A percentile compares a stretch with the other conserved stretches of the same genome.
Conservation (phyloP, 78 protist genomes). For the Dictyostelium intermedium region DNA sequence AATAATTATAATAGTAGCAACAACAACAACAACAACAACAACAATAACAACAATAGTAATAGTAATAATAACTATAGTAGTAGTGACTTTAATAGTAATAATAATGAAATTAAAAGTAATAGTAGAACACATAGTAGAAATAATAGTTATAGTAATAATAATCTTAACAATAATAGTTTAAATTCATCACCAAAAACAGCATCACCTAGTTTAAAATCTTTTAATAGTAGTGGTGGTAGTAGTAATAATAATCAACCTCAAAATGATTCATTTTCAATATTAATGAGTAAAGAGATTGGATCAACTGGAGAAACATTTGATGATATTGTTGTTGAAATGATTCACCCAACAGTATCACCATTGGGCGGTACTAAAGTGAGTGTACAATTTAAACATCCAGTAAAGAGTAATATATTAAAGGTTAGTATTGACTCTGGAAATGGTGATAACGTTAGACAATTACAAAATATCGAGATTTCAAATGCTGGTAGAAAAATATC, state of each 20-base stretch:
- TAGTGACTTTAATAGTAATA: too few relatives aligned
- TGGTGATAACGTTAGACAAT: background rate
- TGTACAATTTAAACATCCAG: constrained; percentile 31
- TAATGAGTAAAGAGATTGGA: constrained; percentile 3
- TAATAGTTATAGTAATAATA: background rate
- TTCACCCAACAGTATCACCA: constrained; percentile 33
- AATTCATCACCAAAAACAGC: background rate
- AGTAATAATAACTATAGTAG: background rate
- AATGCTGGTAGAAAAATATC: constrained; percentile 1
- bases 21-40: background rate
- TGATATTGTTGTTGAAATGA: constrained; percentile 44
- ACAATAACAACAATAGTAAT: background rate
- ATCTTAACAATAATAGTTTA: background rate
- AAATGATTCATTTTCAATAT: background rate
- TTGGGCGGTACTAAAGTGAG: constrained; percentile 8
- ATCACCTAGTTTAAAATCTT: background rate
- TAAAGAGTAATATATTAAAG: background rate
- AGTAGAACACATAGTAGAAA: background rate
- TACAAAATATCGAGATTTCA: constrained; percentile 6
- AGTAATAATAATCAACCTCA: background rate
- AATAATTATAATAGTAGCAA: background rate
- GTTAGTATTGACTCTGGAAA: background rate
- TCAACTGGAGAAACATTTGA: constrained; percentile 36
- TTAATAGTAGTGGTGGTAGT: background rate
- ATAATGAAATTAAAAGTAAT: background rate